phyloP scores from a whole-genome alignment of 73 alveolate species.

The Tetrahymena thermophila region DNA sequence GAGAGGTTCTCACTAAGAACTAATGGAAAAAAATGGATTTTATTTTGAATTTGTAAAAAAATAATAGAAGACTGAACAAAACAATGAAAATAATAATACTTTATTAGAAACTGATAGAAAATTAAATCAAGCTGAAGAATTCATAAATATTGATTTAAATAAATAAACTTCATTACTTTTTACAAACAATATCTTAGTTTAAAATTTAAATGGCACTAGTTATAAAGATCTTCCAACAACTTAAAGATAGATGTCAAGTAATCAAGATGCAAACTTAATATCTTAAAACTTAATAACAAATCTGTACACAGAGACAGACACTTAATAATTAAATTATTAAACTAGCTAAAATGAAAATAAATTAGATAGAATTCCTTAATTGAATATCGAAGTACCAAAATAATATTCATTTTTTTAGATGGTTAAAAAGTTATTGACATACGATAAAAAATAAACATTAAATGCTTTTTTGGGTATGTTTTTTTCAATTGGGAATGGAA shows the following conservation, averaged over 20 bases:
- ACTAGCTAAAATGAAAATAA: neutral
- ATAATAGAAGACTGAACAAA: neutral
- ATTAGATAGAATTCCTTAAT: neutral
- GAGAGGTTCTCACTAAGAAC: conserved; percentile 57
- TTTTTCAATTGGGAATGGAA: conserved; percentile 33
- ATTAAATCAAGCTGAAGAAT: no score
- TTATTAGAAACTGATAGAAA: neutral
- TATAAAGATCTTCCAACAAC: no score
- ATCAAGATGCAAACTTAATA: neutral
- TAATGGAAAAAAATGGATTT: conserved; percentile 26
- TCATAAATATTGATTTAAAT: no score
- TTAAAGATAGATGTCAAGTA: neutral
- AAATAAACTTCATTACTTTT: no score
- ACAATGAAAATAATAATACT: neutral
- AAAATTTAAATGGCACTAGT: no score
- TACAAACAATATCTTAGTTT: no score
- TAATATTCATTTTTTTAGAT: neutral
- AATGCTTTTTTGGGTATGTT: conserved; percentile 9
- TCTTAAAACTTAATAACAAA: neutral
- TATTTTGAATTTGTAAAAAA: conserved; percentile 9
- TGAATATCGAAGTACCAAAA: neutral
- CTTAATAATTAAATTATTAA: neutral
- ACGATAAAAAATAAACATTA: conserved; percentile 11
- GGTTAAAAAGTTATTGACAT: neutral
- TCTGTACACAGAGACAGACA: neutral